phyloP scores from a whole-genome alignment of 179 eudicot genomes.

The Spergularia azorica region DNA sequence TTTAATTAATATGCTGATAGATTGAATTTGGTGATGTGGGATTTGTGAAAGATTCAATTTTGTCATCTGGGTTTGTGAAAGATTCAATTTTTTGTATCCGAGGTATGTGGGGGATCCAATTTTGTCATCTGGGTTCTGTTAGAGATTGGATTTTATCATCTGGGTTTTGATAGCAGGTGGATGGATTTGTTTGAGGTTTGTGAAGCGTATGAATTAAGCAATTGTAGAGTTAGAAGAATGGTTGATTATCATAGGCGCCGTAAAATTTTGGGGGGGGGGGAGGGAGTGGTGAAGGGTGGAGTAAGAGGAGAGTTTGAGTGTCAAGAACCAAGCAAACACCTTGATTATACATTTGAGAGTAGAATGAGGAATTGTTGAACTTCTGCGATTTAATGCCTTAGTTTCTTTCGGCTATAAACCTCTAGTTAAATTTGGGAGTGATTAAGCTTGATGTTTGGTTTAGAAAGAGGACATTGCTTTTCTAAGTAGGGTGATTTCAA shows the following conservation, averaged over 20 bases:
- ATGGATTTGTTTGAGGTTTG: not conserved
- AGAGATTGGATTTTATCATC: not conserved
- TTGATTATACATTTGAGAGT: not conserved
- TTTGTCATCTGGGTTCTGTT: not conserved
- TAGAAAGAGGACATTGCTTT: no score
- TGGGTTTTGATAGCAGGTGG: not conserved
- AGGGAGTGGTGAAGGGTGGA: not conserved
- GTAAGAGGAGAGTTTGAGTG: not conserved
- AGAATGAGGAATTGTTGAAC: no score
- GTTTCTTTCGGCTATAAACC: not conserved
- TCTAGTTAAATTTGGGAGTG: no score
- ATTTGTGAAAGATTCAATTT: conserved; percentile 19
- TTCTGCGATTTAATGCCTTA: not conserved
- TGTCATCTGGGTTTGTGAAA: not conserved
- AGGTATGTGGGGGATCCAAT: not conserved
- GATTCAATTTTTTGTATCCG: not conserved
- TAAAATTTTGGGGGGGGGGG: not conserved
- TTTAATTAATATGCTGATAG: not conserved
- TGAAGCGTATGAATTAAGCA: not conserved
- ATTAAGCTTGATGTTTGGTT: no score
- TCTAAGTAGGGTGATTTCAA: no score
- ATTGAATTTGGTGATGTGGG: conserved; percentile 8
- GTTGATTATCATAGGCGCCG: not conserved
- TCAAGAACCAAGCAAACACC: conserved; percentile 4
- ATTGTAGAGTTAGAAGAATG: not conserved